phyloP scores from a whole-genome alignment of 768 basidiomycete species.

The Hypholoma fasciculare region DNA sequence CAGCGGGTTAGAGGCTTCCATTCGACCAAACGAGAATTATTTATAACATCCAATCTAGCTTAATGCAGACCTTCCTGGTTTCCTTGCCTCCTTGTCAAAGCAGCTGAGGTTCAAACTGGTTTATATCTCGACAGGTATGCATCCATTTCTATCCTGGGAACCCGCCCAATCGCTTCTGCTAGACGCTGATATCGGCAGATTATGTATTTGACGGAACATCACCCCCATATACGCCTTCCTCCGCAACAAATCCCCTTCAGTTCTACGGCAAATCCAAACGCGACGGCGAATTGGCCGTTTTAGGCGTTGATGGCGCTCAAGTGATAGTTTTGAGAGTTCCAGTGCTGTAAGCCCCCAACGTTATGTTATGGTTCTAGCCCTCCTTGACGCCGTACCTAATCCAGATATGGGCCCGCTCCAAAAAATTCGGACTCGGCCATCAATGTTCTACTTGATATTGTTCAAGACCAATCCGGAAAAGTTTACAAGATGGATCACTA shows the following conservation, averaged over 20 bases:
- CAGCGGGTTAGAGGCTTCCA: conserved; percentile 44
- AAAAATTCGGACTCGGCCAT: conserved; percentile 88
- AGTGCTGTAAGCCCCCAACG: conserved; percentile 60
- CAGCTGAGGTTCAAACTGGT: conserved; percentile 68
- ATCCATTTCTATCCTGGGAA: conserved; percentile 2
- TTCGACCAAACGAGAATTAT: background rate
- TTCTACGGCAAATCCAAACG: conserved; percentile 87
- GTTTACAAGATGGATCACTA: conserved; percentile 95
- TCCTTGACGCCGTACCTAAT: background rate
- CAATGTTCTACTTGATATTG: conserved; percentile 86
- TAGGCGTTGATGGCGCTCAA: conserved; percentile 57
- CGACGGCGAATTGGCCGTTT: conserved; percentile 81
- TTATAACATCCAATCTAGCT: conserved; percentile 46
- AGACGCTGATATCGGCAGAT: conserved; percentile 43
- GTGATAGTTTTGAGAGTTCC: conserved; percentile 84
- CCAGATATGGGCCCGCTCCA: conserved; percentile 83
- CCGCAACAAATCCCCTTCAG: conserved; percentile 80
- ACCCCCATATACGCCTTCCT: conserved; percentile 82
- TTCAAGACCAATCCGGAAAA: conserved; percentile 85
- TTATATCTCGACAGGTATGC: conserved; percentile 86
- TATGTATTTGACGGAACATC: conserved; percentile 96
- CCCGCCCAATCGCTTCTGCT: background rate
- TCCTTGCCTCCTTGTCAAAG: conserved; percentile 68
- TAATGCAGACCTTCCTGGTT: conserved; percentile 74
- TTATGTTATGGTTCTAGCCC: conserved; percentile 1